Evolutionary conservation across 306 rosid species (phyloP), one percentile per base, ranked within the genome.

Genomic region (Erythrophleum fordii): DNA sequence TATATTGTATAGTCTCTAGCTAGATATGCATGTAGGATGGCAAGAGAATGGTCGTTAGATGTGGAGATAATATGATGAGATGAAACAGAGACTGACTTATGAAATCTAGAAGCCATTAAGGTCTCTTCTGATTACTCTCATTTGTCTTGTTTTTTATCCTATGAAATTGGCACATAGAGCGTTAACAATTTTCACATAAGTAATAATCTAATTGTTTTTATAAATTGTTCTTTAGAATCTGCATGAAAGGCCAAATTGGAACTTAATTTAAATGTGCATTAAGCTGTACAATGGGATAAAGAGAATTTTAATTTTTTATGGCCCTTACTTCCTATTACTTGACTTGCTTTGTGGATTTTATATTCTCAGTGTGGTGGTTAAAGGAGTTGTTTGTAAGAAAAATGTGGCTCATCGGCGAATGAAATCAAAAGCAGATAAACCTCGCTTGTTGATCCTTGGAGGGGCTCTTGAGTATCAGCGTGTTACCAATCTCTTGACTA

Each of bases 401-500:
- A 91, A 89, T 64, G 91, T 91, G 53, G 73, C 73, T 68, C 73
- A 68, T 68, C 53, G 53, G 73, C 73, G 73, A 68, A 68, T 68
- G 73, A 70, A 79, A 13, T 82, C 90, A 62, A 87, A 80, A 78
- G 72, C 82, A 59, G 81, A 85, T 62, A 91, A 76, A 69, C 84
- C 95, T 45, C 91, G 90, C 39, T 23, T 91, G 44, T 79, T 91
- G 81, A 81, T 91, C 72, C 92, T 91, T 78, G 89, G 90, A 64
- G 95, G 93, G 42, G 95, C 95, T 81, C 91, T 91, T 61, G 95
- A 91, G 84, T 91, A 91, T 88, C 95, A 91, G 86, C 85, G 91
- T 44, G 90, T 91, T 35, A 71, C 92, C 64, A 87, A 82, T 69
- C 88, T 46, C 82, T 79, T 89, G 69, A 89, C 95, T 17, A 89